Evolutionary conservation across 257 asterid species (phyloP), one percentile per base, ranked within the genome.

Genomic region (Plantago elongata): DNA sequence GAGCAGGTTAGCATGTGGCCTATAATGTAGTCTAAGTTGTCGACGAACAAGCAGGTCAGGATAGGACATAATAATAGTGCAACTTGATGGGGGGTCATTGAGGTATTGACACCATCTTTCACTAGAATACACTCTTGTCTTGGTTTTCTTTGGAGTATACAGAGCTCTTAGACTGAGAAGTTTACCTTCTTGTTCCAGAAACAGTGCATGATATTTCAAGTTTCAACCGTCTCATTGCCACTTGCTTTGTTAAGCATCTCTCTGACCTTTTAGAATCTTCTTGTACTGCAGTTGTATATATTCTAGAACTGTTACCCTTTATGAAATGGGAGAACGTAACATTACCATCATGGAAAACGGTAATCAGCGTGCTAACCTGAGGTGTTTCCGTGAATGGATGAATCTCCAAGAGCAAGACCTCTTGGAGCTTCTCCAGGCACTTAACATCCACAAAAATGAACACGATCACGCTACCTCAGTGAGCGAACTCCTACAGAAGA

Each of bases 401-500:
- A 57, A 42, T 34, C 57, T 68, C 61, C 81, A 76, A 37, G 75
- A 76, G 18, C 57, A 54, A 48, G 73, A 72, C 15, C 78, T 72
- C 37, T 54, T 64, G 9, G 78, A 76, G 72, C 73, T 76, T 58
- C 67, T 68, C 45, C 65, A 68, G 13, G 63, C 64, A 40, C 69
- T 72, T 5, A 27, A 45, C 17, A 43, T 45, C 17, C 13, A 40
- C 22, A 43, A 46, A 5, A 48, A 52, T 12, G 45, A 61, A 4
- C 16, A 17, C 8, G 46, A 55, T 8, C 46, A 13, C 14, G 16
- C 16, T 8, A 9, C 47, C 45, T 55, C 62, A 29, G 57, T 69
- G 27, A 47, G 13, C 11, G 62, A 66, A 13, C 68, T 77, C 2
- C 38, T 66, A 0, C 48, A 29, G 0, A 77, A 63, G 34, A 69